These are phyloP conservation scores for Neonectria neomacrospora DNA, from an alignment of 2,329 filamentous ascomycete genomes.

Conservation along the genomic window DNA sequence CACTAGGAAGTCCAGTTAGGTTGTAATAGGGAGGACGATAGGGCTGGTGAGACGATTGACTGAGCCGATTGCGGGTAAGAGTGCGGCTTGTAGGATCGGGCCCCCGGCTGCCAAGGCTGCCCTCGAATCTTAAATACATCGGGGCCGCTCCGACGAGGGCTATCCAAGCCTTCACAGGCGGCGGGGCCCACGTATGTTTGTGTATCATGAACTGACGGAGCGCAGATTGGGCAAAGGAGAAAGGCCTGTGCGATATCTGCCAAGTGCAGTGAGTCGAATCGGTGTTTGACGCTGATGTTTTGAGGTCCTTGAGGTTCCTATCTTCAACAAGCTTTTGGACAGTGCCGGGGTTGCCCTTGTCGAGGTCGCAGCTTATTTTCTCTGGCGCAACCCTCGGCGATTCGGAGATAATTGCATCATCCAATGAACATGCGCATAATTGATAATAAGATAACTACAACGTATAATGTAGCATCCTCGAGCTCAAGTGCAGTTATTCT, in stretches of 20 bases:
- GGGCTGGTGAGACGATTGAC: not conserved
- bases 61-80: not conserved
- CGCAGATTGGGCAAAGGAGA: not conserved
- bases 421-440: not conserved
- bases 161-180: not conserved
- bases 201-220: slow-evolving; percentile 1
- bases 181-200: slow-evolving; percentile 2
- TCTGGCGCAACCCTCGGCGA: not conserved
- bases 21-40: not conserved
- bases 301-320: not conserved
- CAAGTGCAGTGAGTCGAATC: not conserved
- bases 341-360: not conserved
- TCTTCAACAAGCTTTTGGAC: slow-evolving; percentile 4
- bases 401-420: not conserved
- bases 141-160: slow-evolving; percentile 1
- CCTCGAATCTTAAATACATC: slow-evolving; percentile 22
- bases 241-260: not conserved
- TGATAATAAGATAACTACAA: too few species aligned
- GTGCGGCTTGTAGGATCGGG: slow-evolving; percentile 10
- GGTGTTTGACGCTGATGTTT: not conserved
- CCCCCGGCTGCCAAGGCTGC: slow-evolving; percentile 15
- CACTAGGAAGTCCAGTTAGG: not conserved
- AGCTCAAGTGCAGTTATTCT: not conserved
- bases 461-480: not conserved
- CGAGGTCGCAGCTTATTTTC: not conserved